Percentiles rank a stretch among this genome's conserved stretches.
These are phyloP conservation scores for Discostella stelligera DNA, from an alignment of 352 stramenopile species.

Conservation along the genomic window DNA sequence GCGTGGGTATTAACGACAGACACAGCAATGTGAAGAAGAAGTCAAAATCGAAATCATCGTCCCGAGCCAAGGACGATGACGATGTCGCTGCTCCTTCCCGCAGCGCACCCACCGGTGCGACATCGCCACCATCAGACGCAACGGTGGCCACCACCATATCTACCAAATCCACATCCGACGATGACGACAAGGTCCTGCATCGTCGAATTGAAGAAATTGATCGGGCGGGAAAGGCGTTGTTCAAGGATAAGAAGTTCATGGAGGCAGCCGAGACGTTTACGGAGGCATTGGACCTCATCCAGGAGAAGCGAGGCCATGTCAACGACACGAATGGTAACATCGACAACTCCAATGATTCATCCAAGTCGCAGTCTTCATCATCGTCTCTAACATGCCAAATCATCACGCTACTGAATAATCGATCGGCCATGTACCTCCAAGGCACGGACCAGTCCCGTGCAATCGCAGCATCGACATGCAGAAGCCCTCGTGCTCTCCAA, in stretches of 20 bases:
- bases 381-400: constrained; percentile 64
- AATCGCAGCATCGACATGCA: constrained; percentile 50
- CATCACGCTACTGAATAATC: constrained; percentile 79
- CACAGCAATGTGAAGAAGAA: background rate
- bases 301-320: constrained; percentile 6
- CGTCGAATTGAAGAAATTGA: constrained; percentile 75
- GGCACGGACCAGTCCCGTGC: constrained; percentile 67
- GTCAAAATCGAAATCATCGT: constrained; percentile 7
- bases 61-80: background rate
- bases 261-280: constrained; percentile 74
- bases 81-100: constrained; percentile 9
- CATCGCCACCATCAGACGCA: constrained; percentile 1
- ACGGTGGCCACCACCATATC: background rate
- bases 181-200: constrained; percentile 53
- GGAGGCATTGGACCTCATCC: constrained; percentile 74
- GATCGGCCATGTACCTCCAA: constrained; percentile 80
- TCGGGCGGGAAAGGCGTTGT: constrained; percentile 72
- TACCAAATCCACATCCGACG: constrained; percentile 10
- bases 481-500: constrained; percentile 71
- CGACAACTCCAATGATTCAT: no score
- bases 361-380: background rate
- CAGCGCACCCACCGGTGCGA: constrained; percentile 1
- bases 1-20: background rate
- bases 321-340: no score
- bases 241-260: constrained; percentile 75